Evolutionary conservation across 225 moss, liverwort and hornwort species (phyloP), one percentile per base, ranked within the genome.

Genomic region (Antitrichia curtipendula): DNA sequence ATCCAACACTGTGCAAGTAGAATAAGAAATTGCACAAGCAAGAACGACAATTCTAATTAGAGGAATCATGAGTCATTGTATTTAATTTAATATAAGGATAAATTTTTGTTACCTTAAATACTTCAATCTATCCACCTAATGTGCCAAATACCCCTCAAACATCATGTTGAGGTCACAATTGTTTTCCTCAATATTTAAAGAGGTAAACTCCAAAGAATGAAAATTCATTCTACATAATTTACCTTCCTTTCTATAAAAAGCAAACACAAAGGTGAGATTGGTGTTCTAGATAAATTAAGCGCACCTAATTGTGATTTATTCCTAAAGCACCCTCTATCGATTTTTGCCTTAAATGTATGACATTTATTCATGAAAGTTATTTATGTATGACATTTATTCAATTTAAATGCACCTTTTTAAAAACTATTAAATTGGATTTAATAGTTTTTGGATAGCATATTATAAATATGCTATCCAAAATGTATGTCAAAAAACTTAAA

Each of bases 401-500:
- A 20, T 50, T 31, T 4, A 31, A 20, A 49, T 31, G 31, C 32
- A 20, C 4, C 6, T 31, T n/a, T n/a, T n/a, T n/a, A n/a, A n/a
- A n/a, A n/a, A n/a, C n/a, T n/a, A n/a, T n/a, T n/a, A n/a, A n/a
- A n/a, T n/a, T n/a, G n/a, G n/a, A n/a, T n/a, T n/a, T n/a, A n/a
- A n/a, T n/a, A n/a, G n/a, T n/a, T n/a, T n/a, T n/a, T n/a, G n/a
- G n/a, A n/a, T n/a, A n/a, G n/a, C n/a, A n/a, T n/a, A n/a, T n/a
- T n/a, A n/a, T 40, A 16, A 50, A 20, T 32, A 50, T 1, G 0
- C 0, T 20, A 5, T 3, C 21, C 1, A 12, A 19, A 47, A 20
- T 20, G 1, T 2, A 18, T 32, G 32, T 2, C 4, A 19, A 18
- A 0, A 31, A 29, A 12, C 11, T 47, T 19, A 19, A 31, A 31